These are phyloP conservation scores for Elongisporangium senticosum DNA, from an alignment of 352 stramenopile species.

Conservation along the genomic window DNA sequence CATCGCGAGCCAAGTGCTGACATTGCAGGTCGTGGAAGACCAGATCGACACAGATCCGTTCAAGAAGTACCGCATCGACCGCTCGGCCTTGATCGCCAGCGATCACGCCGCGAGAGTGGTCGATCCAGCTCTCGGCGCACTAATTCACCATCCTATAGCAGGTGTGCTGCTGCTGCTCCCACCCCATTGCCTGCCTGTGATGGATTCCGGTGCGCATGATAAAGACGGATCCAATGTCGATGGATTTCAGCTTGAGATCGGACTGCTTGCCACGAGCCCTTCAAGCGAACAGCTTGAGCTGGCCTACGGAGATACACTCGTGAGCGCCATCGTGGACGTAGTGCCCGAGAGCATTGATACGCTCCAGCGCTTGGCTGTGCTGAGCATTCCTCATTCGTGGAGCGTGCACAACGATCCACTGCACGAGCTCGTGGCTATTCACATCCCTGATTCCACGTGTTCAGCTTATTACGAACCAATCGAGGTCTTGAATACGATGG, in stretches of 20 bases:
- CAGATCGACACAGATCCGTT: slow-evolving; percentile 28
- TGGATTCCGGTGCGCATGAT: background rate
- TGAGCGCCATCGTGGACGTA: background rate
- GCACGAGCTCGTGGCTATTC: background rate
- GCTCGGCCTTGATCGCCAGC: background rate
- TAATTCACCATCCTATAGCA: slow-evolving; percentile 18
- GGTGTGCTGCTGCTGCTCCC: slow-evolving; percentile 39
- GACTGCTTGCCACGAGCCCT: background rate
- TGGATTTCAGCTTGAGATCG: background rate
- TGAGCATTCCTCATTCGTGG: background rate
- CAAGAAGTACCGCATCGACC: slow-evolving; percentile 32
- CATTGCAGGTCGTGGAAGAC: slow-evolving; percentile 45
- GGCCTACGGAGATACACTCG: background rate
- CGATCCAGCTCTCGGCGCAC: slow-evolving; percentile 25
- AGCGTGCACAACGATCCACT: background rate
- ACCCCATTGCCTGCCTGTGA: slow-evolving; percentile 14
- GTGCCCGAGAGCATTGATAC: background rate
- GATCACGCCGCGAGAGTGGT: slow-evolving; percentile 28
- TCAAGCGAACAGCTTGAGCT: background rate
- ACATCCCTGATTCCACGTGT: background rate
- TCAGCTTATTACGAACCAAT: background rate
- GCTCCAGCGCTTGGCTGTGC: background rate
- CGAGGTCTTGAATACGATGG: background rate
- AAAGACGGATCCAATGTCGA: background rate
- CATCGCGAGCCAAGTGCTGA: slow-evolving; percentile 21